phyloP scores from a whole-genome alignment of 2,329 filamentous ascomycete species.

The Nothophoma quercina region DNA sequence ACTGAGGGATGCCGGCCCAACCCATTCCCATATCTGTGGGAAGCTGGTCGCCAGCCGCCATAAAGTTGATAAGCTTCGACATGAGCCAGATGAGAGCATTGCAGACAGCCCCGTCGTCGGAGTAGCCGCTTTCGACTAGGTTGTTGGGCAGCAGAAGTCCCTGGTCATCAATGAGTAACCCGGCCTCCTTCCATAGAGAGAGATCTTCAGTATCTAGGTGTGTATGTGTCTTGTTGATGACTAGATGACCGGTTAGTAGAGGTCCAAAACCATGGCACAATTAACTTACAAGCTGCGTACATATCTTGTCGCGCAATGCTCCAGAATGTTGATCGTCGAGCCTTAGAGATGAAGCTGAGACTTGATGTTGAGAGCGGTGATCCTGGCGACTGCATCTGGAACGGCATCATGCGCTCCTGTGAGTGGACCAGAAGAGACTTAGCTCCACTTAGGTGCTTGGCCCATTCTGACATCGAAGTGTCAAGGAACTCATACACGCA shows the following conservation, averaged over 20 bases:
- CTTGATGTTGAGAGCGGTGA: slow-evolving; percentile 35
- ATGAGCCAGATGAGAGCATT: slow-evolving; percentile 72
- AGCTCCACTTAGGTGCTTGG: slow-evolving; percentile 69
- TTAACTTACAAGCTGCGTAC: slow-evolving; percentile 64
- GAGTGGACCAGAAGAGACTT: slow-evolving; percentile 67
- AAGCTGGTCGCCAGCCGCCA: slow-evolving; percentile 64
- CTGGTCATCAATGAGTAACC: slow-evolving; percentile 63
- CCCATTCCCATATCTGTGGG: slow-evolving; percentile 47
- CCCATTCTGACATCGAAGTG: slow-evolving; percentile 68
- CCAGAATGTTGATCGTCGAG: slow-evolving; percentile 69
- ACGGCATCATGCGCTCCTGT: slow-evolving; percentile 58
- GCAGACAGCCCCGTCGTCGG: slow-evolving; percentile 64
- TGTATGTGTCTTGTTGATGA: slow-evolving; percentile 68
- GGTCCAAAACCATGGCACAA: neutral
- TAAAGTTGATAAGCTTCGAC: slow-evolving; percentile 71
- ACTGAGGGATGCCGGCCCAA: slow-evolving; percentile 58
- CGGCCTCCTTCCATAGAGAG: slow-evolving; percentile 70
- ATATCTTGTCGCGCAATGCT: slow-evolving; percentile 73
- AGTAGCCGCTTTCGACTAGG: slow-evolving; percentile 47
- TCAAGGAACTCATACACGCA: slow-evolving; percentile 75
- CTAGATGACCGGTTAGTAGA: slow-evolving; percentile 33
- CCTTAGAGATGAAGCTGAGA: slow-evolving; percentile 56
- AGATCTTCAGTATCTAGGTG: slow-evolving; percentile 68
- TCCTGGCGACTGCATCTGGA: slow-evolving; percentile 53
- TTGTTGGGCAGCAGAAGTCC: slow-evolving; percentile 61